These are phyloP conservation scores for Schwanniomyces yamadae DNA, from an alignment of 805 yeast species.

Conservation along the genomic window DNA sequence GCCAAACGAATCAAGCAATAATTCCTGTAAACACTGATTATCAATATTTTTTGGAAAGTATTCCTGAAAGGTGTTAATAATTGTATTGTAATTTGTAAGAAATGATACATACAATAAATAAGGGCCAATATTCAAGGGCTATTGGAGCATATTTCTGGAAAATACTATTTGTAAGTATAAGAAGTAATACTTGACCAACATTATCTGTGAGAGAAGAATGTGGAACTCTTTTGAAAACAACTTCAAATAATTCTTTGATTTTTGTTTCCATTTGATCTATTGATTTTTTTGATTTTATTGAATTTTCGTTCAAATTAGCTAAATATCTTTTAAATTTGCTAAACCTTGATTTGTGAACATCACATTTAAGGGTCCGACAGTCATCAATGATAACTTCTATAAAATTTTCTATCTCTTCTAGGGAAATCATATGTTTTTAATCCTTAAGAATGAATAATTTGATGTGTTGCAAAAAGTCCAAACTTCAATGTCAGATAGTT, in stretches of 20 bases:
- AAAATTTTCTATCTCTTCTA: not conserved
- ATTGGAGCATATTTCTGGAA: conserved; percentile 1
- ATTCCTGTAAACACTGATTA: not conserved
- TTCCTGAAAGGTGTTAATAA: conserved; percentile 5
- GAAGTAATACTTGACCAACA: conserved; percentile 2
- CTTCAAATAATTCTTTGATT: not conserved
- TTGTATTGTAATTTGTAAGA: not conserved
- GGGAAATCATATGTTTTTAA: too few relatives aligned
- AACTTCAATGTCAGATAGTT: not conserved
- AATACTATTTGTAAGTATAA: conserved; percentile 1
- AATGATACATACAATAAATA: conserved; percentile 6
- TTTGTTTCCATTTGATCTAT: not conserved
- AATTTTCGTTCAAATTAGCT: not conserved
- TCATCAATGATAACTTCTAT: not conserved
- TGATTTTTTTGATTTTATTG: not conserved
- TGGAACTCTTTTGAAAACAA: not conserved
- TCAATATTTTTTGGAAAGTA: conserved; percentile 3
- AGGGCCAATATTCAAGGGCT: conserved; percentile 7
- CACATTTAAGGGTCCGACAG: not conserved
- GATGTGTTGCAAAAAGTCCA: not conserved
- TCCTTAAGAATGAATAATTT: not conserved
- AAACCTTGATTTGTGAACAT: not conserved
- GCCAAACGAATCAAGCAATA: conserved; percentile 2
- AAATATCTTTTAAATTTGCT: not conserved
- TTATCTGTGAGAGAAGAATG: not conserved